Conservation (phyloP, 305 asterid species). For the Fraxinus paxiana region DNA sequence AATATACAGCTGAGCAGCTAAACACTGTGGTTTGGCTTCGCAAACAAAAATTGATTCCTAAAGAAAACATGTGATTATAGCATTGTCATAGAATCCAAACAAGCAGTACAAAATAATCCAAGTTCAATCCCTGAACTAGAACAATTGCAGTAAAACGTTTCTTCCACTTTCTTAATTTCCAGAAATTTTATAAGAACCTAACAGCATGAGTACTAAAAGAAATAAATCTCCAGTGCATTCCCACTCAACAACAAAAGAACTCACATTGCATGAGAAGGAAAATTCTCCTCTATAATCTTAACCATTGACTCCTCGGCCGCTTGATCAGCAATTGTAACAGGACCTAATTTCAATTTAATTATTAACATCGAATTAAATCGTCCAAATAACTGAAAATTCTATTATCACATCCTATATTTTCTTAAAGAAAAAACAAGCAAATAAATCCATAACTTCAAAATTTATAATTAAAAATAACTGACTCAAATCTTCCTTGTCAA, state of each 20-base stretch:
- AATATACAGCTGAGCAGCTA: not conserved
- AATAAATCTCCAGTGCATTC: not conserved
- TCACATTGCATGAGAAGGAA: conserved; percentile 92
- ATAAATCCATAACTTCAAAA: not conserved
- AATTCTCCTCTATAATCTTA: conserved; percentile 53
- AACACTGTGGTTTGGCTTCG: not conserved
- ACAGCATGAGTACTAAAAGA: not conserved
- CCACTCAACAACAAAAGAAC: conserved; percentile 11
- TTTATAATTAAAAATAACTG: conserved; percentile 13
- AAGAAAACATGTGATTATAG: not conserved
- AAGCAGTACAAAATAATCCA: not conserved
- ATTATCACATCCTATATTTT: not conserved
- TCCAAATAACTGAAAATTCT: conserved; percentile 5
- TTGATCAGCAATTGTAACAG: conserved; percentile 89
- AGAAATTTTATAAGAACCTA: not conserved
- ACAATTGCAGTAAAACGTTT: not conserved
- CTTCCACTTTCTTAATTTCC: not conserved
- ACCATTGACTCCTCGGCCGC: conserved; percentile 96
- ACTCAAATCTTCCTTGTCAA: conserved; percentile 77
- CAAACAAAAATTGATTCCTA: not conserved
- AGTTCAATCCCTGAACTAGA: not conserved
- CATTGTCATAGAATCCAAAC: not conserved
- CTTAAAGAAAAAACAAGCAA: not conserved
- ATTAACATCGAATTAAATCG: not conserved
- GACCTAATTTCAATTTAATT: conserved; percentile 51